Percentiles rank a stretch among this genome's conserved stretches.
Conservation (phyloP, 352 stramenopile species). For the Pythium myriotylum region DNA sequence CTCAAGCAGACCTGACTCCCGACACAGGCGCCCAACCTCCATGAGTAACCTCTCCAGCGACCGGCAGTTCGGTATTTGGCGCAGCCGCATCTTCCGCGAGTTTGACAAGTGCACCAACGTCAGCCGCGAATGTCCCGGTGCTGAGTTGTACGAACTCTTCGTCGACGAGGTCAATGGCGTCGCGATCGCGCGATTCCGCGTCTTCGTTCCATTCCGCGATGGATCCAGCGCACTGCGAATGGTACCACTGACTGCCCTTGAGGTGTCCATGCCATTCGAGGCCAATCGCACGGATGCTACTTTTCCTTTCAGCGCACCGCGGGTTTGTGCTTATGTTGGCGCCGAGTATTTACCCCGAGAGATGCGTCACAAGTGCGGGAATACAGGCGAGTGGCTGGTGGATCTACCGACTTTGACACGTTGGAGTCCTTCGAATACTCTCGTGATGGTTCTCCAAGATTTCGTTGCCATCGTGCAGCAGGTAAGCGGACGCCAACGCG, state of each 20-base stretch:
- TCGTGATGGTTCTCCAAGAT: slow-evolving; percentile 72
- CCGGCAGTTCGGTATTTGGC: slow-evolving; percentile 73
- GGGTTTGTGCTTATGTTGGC: slow-evolving; percentile 51
- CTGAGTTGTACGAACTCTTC: slow-evolving; percentile 44
- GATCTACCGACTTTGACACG: slow-evolving; percentile 55
- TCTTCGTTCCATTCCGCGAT: slow-evolving; percentile 75
- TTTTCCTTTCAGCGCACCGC: slow-evolving; percentile 62
- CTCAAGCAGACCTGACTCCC: background rate
- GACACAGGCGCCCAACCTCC: background rate
- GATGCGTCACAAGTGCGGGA: slow-evolving; percentile 31
- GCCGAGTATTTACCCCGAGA: slow-evolving; percentile 55
- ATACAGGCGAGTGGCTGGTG: slow-evolving; percentile 36
- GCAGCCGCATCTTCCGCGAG: slow-evolving; percentile 68
- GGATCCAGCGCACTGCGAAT: slow-evolving; percentile 69
- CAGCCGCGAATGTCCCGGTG: slow-evolving; percentile 38
- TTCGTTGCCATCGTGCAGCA: slow-evolving; percentile 67
- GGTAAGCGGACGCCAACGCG: slow-evolving; percentile 21
- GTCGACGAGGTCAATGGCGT: slow-evolving; percentile 51
- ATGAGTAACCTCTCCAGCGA: slow-evolving; percentile 20
- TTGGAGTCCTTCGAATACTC: slow-evolving; percentile 79
- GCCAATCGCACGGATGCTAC: slow-evolving; percentile 31
- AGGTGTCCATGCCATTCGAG: slow-evolving; percentile 64
- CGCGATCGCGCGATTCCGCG: slow-evolving; percentile 65
- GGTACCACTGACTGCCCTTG: slow-evolving; percentile 58
- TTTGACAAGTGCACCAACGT: slow-evolving; percentile 61